These are phyloP conservation scores for Microbotryum lychnidis-dioicae DNA, from an alignment of 1,284 basidiomycete genomes.

Conservation along the genomic window DNA sequence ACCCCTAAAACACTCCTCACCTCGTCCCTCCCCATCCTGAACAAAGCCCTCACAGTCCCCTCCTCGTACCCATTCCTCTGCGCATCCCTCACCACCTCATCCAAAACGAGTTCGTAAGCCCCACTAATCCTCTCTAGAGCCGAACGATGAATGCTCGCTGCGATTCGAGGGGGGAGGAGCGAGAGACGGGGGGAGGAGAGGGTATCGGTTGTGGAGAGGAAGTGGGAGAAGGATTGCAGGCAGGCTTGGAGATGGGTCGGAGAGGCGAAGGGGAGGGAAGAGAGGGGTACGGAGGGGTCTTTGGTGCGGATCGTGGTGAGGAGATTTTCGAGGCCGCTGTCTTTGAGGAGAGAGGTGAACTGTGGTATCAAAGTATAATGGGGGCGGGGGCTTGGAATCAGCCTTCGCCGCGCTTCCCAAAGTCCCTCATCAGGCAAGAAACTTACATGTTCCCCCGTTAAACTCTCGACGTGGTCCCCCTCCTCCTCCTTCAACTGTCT, in stretches of 20 bases:
- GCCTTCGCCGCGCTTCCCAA: neutral
- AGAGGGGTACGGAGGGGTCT: slow-evolving; percentile 55
- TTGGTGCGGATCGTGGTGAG: slow-evolving; percentile 53
- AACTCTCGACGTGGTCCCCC: slow-evolving; percentile 53
- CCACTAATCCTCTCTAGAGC: slow-evolving; percentile 59
- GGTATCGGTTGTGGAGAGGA: slow-evolving; percentile 44
- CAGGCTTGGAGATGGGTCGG: slow-evolving; percentile 51
- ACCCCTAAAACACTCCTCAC: slow-evolving; percentile 44
- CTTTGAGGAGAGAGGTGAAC: slow-evolving; percentile 62
- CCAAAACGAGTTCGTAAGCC: slow-evolving; percentile 58
- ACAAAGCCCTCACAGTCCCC: slow-evolving; percentile 56
- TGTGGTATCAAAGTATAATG: slow-evolving; percentile 38
- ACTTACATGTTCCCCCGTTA: slow-evolving; percentile 76
- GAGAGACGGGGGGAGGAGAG: slow-evolving; percentile 55
- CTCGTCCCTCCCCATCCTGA: slow-evolving; percentile 55
- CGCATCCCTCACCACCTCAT: slow-evolving; percentile 54
- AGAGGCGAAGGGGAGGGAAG: slow-evolving; percentile 53
- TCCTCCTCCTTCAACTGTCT: slow-evolving; percentile 55
- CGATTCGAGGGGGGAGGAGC: slow-evolving; percentile 59
- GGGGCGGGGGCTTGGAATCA: neutral
- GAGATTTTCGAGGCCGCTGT: slow-evolving; percentile 63
- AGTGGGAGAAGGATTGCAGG: slow-evolving; percentile 45
- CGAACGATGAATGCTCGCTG: slow-evolving; percentile 61
- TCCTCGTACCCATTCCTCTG: slow-evolving; percentile 73
- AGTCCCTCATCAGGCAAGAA: neutral